These are phyloP conservation scores for Coprinellus micaceus DNA, from an alignment of 768 basidiomycete species.

Conservation along the genomic window DNA sequence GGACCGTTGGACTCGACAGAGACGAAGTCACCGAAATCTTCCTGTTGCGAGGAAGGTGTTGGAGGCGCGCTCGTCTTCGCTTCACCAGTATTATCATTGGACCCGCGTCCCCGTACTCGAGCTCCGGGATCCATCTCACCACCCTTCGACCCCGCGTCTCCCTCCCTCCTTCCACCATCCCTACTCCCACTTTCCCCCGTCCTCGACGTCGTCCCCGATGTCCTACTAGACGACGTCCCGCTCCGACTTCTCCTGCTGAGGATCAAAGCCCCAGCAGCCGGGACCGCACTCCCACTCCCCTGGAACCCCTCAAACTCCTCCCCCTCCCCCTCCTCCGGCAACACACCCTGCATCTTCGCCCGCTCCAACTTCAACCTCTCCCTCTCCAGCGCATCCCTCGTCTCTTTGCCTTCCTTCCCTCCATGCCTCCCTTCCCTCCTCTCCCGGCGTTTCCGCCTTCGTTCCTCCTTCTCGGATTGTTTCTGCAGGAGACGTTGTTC, in stretches of 20 bases:
- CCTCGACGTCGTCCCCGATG: neutral
- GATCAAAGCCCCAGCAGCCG: neutral
- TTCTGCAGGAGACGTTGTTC: no score
- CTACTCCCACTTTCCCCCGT: constrained; percentile 3
- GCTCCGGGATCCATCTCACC: neutral
- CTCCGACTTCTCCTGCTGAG: constrained; percentile 13
- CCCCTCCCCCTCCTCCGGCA: constrained; percentile 29
- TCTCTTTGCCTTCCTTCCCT: no score
- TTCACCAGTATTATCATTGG: no score
- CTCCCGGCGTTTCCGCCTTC: no score
- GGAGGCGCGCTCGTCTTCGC: neutral
- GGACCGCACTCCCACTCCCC: constrained; percentile 37
- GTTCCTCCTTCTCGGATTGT: constrained; percentile 38
- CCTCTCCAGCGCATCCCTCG: constrained; percentile 34
- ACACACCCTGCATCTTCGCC: constrained; percentile 8
- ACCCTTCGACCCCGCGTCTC: neutral
- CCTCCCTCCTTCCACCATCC: neutral
- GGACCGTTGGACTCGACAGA: neutral
- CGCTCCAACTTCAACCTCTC: constrained; percentile 9
- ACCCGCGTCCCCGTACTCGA: no score
- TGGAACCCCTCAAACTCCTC: constrained; percentile 66
- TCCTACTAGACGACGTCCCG: neutral
- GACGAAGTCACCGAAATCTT: neutral
- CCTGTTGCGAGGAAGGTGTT: neutral
- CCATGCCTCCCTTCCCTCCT: no score